These are phyloP conservation scores for Meira miltonrushii DNA, from an alignment of 1,284 basidiomycete genomes.

Conservation along the genomic window DNA sequence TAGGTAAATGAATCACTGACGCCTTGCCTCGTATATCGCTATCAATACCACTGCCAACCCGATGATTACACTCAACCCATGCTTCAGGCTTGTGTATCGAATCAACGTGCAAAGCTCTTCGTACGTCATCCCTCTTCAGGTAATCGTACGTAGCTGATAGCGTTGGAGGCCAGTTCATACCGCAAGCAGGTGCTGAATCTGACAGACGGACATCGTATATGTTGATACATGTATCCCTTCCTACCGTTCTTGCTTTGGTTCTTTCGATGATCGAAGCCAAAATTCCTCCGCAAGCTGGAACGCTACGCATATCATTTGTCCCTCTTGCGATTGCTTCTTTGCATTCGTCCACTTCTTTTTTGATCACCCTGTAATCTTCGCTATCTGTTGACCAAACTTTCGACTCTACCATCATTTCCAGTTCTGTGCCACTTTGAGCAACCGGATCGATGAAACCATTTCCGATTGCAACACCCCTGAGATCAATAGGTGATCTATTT, in stretches of 20 bases:
- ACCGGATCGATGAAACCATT: conserved; percentile 95
- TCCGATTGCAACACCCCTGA: conserved; percentile 83
- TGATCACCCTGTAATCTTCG: conserved; percentile 62
- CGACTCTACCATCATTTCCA: conserved; percentile 78
- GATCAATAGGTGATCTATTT: conserved; percentile 57
- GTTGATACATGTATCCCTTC: conserved; percentile 67
- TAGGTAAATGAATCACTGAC: conserved; percentile 72
- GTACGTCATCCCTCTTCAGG: conserved; percentile 76
- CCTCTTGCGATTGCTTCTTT: conserved; percentile 56
- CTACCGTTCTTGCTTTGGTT: conserved; percentile 64
- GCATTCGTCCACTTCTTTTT: conserved; percentile 65
- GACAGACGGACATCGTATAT: conserved; percentile 88
- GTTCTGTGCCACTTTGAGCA: conserved; percentile 81
- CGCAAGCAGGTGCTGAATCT: conserved; percentile 81
- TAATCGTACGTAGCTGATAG: conserved; percentile 72
- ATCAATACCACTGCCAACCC: conserved; percentile 64
- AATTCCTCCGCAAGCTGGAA: conserved; percentile 65
- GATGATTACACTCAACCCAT: conserved; percentile 81
- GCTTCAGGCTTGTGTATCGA: conserved; percentile 64
- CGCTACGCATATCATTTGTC: conserved; percentile 59
- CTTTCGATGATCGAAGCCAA: conserved; percentile 62
- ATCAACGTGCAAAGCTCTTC: conserved; percentile 72
- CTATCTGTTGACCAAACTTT: conserved; percentile 63
- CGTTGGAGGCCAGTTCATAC: conserved; percentile 98
- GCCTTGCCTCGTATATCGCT: conserved; percentile 57